Conservation (phyloP, 169 alveolate species). For the Hepatocystis sp. region DNA sequence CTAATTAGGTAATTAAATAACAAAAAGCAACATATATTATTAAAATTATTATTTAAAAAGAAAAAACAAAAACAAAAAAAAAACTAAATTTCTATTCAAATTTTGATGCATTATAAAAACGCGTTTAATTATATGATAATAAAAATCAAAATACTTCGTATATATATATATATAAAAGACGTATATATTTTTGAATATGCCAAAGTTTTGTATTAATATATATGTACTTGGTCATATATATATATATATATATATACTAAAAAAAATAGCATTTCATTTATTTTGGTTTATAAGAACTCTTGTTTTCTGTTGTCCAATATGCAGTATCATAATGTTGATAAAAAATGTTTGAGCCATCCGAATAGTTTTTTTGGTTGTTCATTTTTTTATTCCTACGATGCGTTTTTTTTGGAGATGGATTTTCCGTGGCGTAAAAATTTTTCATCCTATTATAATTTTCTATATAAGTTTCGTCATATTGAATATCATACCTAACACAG, state of each 20-base stretch:
- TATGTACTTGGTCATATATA: background rate
- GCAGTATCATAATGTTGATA: slow-evolving; percentile 30
- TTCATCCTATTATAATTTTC: slow-evolving; percentile 18
- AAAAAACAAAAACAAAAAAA: too few species aligned
- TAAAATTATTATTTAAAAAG: too few species aligned
- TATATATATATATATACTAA: background rate
- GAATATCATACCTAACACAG: slow-evolving; percentile 45
- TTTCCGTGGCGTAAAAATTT: slow-evolving; percentile 24
- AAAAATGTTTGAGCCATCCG: slow-evolving; percentile 40
- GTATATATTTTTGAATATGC: too few species aligned
- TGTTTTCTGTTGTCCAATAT: slow-evolving; percentile 51
- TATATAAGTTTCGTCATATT: slow-evolving; percentile 37
- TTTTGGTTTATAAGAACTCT: slow-evolving; percentile 15
- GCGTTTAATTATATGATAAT: too few species aligned
- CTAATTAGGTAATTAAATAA: too few species aligned
- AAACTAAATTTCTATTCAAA: too few species aligned
- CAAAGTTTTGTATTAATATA: too few species aligned
- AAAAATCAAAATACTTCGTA: too few species aligned
- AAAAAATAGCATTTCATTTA: background rate
- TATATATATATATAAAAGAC: too few species aligned
- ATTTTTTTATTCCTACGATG: slow-evolving; percentile 10
- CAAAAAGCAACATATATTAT: too few species aligned
- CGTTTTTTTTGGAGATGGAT: slow-evolving; percentile 19
- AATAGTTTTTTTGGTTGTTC: slow-evolving; percentile 10
- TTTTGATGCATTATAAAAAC: too few species aligned